A percentile compares a stretch with the other conserved stretches of the same genome.
phyloP scores from a whole-genome alignment of 2,329 filamentous ascomycete genomes.

The Xylariomycetidae sp. region DNA sequence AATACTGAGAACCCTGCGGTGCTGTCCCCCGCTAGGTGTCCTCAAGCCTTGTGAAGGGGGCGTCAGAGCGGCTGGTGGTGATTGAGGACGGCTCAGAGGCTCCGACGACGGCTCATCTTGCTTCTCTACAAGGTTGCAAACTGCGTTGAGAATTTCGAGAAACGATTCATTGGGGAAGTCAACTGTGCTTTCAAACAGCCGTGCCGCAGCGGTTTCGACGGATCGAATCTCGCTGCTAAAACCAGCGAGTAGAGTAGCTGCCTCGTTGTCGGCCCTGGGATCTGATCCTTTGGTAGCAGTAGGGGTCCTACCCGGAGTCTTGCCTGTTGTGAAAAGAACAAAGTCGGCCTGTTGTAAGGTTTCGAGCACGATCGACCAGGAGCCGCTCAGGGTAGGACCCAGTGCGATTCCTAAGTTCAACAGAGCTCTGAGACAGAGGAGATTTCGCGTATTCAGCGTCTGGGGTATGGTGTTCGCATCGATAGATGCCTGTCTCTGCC shows the following conservation, averaged over 20 bases:
- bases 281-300: constrained; percentile 43
- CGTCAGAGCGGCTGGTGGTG: constrained; percentile 32
- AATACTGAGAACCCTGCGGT: constrained; percentile 44
- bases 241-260: constrained; percentile 52
- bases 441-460: constrained; percentile 78
- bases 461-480: constrained; percentile 43
- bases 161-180: constrained; percentile 87
- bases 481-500: constrained; percentile 53
- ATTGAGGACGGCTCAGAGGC: constrained; percentile 30
- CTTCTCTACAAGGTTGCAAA: constrained; percentile 64
- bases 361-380: constrained; percentile 89
- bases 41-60: constrained; percentile 23
- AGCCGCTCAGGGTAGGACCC: constrained; percentile 76
- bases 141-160: constrained; percentile 67
- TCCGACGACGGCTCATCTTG: constrained; percentile 25
- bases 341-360: constrained; percentile 91
- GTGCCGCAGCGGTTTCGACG: constrained; percentile 80
- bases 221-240: constrained; percentile 79
- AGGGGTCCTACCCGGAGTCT: constrained; percentile 47
- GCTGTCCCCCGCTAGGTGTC: constrained; percentile 29
- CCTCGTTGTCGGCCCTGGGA: constrained; percentile 46
- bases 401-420: constrained; percentile 94
- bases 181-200: constrained; percentile 85
- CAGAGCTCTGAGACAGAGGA: constrained; percentile 83
- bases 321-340: constrained; percentile 65